Evolutionary conservation across 106 monocot species (phyloP).

Genomic region (Cymbidium sinense): DNA sequence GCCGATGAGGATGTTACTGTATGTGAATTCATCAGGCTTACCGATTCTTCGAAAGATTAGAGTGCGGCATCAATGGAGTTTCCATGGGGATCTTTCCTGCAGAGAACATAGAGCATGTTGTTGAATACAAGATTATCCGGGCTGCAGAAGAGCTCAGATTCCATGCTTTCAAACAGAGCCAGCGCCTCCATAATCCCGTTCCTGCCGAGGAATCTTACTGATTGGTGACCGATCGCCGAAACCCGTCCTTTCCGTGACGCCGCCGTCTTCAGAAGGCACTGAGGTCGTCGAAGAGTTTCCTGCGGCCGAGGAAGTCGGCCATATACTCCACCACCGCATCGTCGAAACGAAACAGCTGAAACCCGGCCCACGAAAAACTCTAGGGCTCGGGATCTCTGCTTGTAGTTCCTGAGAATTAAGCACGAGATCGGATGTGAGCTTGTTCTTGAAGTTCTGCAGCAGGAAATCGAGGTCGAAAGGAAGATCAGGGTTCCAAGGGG

Average conservation of each 20-base stretch:
- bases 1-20: slow-evolving; percentile 29
- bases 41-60: slow-evolving; percentile 19
- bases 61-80: slow-evolving; percentile 25
- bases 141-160: slow-evolving; percentile 16
- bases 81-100: slow-evolving; percentile 11
- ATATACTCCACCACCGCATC: slow-evolving; percentile 38
- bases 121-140: slow-evolving; percentile 39
- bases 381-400: slow-evolving; percentile 11
- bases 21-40: slow-evolving; percentile 23
- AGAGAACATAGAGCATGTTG: slow-evolving; percentile 35
- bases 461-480: slow-evolving; percentile 5
- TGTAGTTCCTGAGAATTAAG: slow-evolving; percentile 20
- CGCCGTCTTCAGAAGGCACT: slow-evolving; percentile 28
- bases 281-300: slow-evolving; percentile 42
- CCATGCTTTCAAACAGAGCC: slow-evolving; percentile 25
- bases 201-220: slow-evolving; percentile 28
- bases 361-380: slow-evolving; percentile 42
- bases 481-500: slow-evolving; percentile 3
- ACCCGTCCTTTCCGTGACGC: slow-evolving; percentile 13
- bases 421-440: slow-evolving; percentile 23
- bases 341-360: slow-evolving; percentile 32
- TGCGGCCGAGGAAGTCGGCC: slow-evolving; percentile 33
- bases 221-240: slow-evolving; percentile 16
- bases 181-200: slow-evolving; percentile 27
- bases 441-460: slow-evolving; percentile 10